A percentile compares a stretch with the other conserved stretches of the same genome.
Conservation (phyloP, 2,329 filamentous ascomycete genomes). For the Trichothecium roseum region DNA sequence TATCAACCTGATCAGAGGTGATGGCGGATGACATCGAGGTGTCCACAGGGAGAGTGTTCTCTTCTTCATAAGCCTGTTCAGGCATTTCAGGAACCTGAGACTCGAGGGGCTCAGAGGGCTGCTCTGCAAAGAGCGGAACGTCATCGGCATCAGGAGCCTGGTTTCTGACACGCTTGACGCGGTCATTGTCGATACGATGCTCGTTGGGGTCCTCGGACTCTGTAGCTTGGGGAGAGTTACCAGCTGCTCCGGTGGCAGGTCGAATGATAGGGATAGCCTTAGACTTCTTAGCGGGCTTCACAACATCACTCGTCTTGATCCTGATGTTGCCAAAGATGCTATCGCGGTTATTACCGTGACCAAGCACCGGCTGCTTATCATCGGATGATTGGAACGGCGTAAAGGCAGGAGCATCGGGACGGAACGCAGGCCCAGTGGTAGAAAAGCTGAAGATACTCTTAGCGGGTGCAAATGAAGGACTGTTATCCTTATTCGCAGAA, state of each 20-base stretch:
- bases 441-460: constrained; percentile 60
- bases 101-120: constrained; percentile 19
- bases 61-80: constrained; percentile 25
- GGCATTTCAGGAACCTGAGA: constrained; percentile 10
- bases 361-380: constrained; percentile 6
- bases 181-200: constrained; percentile 51
- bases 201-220: constrained; percentile 45
- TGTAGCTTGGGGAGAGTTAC: constrained; percentile 14
- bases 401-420: constrained; percentile 68
- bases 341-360: constrained; percentile 23
- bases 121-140: constrained; percentile 63
- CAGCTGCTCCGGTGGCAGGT: constrained; percentile 40
- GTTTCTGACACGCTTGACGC: constrained; percentile 66
- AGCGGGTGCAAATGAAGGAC: constrained; percentile 59
- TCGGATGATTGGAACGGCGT: constrained; percentile 48
- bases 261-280: constrained; percentile 77
- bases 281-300: constrained; percentile 58
- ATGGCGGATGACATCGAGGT: constrained; percentile 44
- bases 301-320: constrained; percentile 47
- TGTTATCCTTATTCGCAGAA: neutral
- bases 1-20: constrained; percentile 42
- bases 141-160: constrained; percentile 57
- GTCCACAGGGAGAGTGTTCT: constrained; percentile 31
- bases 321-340: constrained; percentile 64
- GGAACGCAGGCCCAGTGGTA: constrained; percentile 55